phyloP scores from a whole-genome alignment of 257 asterid genomes.

The Solanum appendiculatum region DNA sequence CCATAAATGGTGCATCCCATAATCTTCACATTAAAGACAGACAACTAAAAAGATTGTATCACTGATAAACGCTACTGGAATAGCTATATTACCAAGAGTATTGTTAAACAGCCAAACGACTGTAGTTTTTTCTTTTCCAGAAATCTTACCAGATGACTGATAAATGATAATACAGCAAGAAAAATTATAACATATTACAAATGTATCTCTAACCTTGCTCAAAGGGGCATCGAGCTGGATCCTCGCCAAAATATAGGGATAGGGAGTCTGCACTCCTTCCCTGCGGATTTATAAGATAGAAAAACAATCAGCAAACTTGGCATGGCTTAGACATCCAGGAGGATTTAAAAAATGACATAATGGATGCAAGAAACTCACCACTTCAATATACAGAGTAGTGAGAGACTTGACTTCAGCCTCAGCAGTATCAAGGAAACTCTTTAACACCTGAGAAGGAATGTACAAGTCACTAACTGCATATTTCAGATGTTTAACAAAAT shows the following conservation, averaged over 20 bases:
- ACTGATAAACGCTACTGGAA: neutral
- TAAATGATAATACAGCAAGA: neutral
- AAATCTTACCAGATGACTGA: neutral
- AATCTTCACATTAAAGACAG: neutral
- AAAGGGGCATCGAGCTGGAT: conserved; percentile 93
- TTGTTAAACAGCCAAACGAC: neutral
- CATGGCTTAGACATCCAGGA: neutral
- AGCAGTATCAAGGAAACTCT: conserved; percentile 72
- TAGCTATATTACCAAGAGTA: neutral
- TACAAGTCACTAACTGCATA: conserved; percentile 7
- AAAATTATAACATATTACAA: neutral
- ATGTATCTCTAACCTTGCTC: conserved; percentile 65
- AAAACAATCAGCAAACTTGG: neutral
- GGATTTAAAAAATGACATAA: neutral
- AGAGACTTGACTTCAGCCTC: conserved; percentile 96
- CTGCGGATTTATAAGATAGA: conserved; percentile 21
- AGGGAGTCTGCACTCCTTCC: conserved; percentile 95
- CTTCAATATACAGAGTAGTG: conserved; percentile 80
- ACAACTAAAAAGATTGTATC: neutral
- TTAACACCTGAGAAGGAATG: conserved; percentile 54
- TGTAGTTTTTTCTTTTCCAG: neutral
- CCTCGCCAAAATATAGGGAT: conserved; percentile 91
- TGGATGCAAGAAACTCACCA: conserved; percentile 39
- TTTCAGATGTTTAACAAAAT: neutral
- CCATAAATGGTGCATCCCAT: neutral